Percentiles rank a stretch among this genome's conserved stretches.
These are phyloP conservation scores for Emergomyces pasteurianus DNA, from an alignment of 2,329 filamentous ascomycete genomes.

Conservation along the genomic window DNA sequence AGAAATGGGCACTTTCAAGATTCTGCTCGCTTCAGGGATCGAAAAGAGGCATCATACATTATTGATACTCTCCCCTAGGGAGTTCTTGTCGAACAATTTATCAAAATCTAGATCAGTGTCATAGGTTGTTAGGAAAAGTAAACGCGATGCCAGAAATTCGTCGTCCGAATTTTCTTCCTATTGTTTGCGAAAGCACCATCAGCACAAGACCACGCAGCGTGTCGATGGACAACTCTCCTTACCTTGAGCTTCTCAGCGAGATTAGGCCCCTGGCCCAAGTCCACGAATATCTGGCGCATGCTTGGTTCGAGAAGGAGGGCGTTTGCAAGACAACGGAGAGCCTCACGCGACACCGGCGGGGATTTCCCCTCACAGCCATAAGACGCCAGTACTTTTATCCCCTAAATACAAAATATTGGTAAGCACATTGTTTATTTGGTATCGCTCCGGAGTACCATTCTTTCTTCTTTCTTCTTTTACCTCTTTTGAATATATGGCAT, in stretches of 20 bases:
- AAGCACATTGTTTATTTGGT: background rate
- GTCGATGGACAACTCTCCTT: conserved; percentile 10
- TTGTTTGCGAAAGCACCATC: background rate
- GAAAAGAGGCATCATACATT: conserved; percentile 23
- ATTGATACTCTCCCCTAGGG: conserved; percentile 56
- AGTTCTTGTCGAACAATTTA: conserved; percentile 52
- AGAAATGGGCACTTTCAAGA: background rate
- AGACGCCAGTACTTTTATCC: conserved; percentile 57
- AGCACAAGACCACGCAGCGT: background rate
- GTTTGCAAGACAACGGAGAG: conserved; percentile 73
- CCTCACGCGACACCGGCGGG: conserved; percentile 56
- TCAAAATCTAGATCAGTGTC: conserved; percentile 56
- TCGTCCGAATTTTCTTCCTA: conserved; percentile 62
- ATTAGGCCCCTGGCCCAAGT: conserved; percentile 54
- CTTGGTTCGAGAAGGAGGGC: conserved; percentile 58
- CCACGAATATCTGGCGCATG: conserved; percentile 60
- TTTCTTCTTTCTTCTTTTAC: conserved; percentile 37
- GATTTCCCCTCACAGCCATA: conserved; percentile 61
- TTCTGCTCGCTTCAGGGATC: background rate
- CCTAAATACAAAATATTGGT: conserved; percentile 37
- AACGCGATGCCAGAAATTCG: conserved; percentile 71
- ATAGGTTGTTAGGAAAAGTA: conserved; percentile 73
- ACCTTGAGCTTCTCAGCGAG: conserved; percentile 58
- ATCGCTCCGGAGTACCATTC: background rate
- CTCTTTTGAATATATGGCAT: conserved; percentile 71